Base-by-base conservation (phyloP, 352 stramenopile species). In the Peronospora destructor region DNA sequence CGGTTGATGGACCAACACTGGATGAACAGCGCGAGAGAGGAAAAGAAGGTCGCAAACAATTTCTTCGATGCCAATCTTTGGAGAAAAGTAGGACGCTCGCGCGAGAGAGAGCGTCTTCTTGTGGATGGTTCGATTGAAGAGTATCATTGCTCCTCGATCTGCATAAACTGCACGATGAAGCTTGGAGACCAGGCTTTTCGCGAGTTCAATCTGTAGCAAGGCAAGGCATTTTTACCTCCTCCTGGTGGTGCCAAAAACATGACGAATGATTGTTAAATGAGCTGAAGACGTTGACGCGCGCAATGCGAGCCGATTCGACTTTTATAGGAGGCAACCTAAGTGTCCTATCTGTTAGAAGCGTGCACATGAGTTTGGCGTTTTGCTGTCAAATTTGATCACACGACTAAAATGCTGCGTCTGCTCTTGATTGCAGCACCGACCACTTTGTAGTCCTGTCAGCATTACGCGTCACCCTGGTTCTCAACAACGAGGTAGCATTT, bases 361-460 rank as follows among this genome's bases (percentile, higher is more conserved):
- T 26, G 23, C 0, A 26, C 23, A 26, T 26, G 23, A 36, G 11
- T 36, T 16, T 36, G 13, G 32, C 10, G 12, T 16, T 35, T n/a
- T 36, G 32, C 32, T 36, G 7, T 4, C 5, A 21, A 26, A 26
- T 26, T 16, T 28, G n/a, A 14, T 12, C 29, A 45, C 42, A 40
- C 34, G 34, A 26, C 17, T 10, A 50, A 59, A 59, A 63, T 42
- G 49, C 36, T 63, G 29, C 43, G 40, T 57, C 54, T 53, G 4
- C 45, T 46, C 39, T 62, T 28, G n/a, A 36, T 42, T 53, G 49
- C 35, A 28, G 12, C 49, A 53, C 49, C 23, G 55, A 63, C 37
- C 54, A 38, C 16, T 37, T 63, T 54, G 41, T 37, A 32, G 42
- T 36, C 25, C 14, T 40, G 29, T 16, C 10, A 2, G 9, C 17